Evolutionary conservation across 148 eudicot genomes (phyloP).

Genomic region (Camellia lanceoleosa): DNA sequence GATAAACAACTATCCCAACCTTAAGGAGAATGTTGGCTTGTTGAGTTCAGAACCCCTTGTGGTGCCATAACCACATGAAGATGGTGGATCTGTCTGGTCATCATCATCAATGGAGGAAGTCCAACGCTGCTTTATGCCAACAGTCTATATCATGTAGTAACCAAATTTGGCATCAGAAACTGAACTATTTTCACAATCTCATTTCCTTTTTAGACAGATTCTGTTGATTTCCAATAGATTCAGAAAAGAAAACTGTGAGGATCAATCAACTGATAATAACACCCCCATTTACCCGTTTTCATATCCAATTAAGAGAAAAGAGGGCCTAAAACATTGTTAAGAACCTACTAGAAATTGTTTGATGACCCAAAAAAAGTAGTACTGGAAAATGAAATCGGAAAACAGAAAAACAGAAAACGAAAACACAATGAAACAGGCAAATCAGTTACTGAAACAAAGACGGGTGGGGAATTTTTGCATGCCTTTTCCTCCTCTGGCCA

Average conservation of each 20-base stretch:
- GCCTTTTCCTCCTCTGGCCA: not conserved
- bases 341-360: not conserved
- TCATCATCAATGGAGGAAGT: not conserved
- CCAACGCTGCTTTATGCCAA: not conserved
- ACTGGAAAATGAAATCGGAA: too few relatives aligned
- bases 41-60: not conserved
- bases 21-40: not conserved
- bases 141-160: not conserved
- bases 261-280: not conserved
- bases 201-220: not conserved
- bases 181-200: not conserved
- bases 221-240: not conserved
- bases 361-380: not conserved
- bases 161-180: not conserved
- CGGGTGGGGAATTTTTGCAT: not conserved
- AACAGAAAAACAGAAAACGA: not conserved
- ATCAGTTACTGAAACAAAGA: too few relatives aligned
- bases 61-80: not conserved
- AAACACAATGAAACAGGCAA: too few relatives aligned
- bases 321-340: not conserved
- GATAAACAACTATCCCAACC: not conserved
- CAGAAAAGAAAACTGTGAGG: not conserved
- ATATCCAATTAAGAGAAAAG: not conserved
- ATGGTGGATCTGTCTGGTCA: not conserved
- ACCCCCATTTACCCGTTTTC: not conserved